phyloP scores from a whole-genome alignment of 2,329 filamentous ascomycete species.

The Trichophyton mentagrophytes region DNA sequence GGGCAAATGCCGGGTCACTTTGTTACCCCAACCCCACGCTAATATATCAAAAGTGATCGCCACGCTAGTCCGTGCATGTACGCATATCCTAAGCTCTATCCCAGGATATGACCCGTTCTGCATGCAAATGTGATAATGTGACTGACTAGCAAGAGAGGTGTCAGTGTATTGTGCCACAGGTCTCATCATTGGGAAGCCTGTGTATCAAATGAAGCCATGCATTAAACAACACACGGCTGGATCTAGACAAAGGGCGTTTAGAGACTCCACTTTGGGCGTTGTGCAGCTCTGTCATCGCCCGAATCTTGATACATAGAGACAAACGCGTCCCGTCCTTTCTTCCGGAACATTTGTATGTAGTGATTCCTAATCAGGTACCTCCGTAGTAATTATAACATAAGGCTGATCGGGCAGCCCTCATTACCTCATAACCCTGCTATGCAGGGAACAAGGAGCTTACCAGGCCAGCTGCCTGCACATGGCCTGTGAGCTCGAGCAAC shows the following conservation, averaged over 20 bases:
- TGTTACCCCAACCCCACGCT: neutral
- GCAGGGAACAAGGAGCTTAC: neutral
- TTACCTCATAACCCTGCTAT: neutral
- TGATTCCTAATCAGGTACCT: neutral
- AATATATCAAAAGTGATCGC: neutral
- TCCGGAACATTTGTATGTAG: neutral
- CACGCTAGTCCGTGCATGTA: neutral
- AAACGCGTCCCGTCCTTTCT: neutral
- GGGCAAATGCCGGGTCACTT: neutral
- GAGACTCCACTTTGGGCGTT: neutral
- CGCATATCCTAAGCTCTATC: neutral
- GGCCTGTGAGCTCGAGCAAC: neutral
- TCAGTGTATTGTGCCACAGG: neutral
- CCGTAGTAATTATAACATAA: neutral
- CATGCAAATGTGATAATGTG: slow-evolving; percentile 3
- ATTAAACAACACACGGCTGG: neutral
- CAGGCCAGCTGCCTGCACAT: neutral
- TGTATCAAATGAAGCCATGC: neutral
- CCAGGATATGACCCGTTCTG: neutral
- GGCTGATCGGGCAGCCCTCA: neutral
- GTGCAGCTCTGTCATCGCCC: neutral
- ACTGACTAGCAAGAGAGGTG: neutral
- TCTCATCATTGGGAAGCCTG: neutral
- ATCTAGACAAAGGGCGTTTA: neutral
- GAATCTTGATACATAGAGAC: neutral